These are phyloP conservation scores for Teratosphaeria destructans DNA, from an alignment of 2,329 filamentous ascomycete genomes.

Conservation along the genomic window DNA sequence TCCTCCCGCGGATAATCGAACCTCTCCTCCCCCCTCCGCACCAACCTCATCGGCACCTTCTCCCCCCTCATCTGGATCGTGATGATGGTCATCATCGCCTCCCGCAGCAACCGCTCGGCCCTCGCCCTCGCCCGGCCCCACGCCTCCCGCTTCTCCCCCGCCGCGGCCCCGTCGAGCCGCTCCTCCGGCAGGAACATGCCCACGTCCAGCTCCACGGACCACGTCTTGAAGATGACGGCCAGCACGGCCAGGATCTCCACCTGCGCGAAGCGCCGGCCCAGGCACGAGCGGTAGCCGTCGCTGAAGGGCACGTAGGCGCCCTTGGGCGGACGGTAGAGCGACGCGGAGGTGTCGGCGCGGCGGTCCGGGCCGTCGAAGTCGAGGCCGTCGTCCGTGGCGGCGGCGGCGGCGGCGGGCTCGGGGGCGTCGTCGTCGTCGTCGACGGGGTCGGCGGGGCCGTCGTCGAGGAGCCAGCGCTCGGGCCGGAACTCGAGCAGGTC, in stretches of 20 bases:
- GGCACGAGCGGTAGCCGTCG: constrained; percentile 45
- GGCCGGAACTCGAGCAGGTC: constrained; percentile 62
- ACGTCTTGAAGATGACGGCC: constrained; percentile 43
- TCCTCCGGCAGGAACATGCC: constrained; percentile 34
- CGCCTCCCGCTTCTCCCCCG: constrained; percentile 42
- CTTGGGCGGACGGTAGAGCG: constrained; percentile 47
- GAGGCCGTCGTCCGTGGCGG: constrained; percentile 23
- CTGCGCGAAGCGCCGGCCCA: constrained; percentile 47
- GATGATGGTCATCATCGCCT: constrained; percentile 51
- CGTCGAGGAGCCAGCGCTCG: constrained; percentile 56
- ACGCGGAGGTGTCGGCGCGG: constrained; percentile 47
- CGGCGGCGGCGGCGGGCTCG: too few relatives aligned
- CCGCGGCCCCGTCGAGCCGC: constrained; percentile 28
- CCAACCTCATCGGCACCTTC: constrained; percentile 56
- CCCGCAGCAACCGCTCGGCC: constrained; percentile 42
- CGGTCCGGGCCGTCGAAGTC: constrained; percentile 47
- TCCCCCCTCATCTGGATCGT: constrained; percentile 60
- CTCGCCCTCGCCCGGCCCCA: constrained; percentile 53
- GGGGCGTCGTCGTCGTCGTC: constrained; percentile 22
- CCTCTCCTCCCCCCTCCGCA: constrained; percentile 58
- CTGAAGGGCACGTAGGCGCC: constrained; percentile 48
- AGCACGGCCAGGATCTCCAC: constrained; percentile 46
- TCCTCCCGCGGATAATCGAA: constrained; percentile 34
- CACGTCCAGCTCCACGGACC: constrained; percentile 62
- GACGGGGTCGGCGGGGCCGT: constrained; percentile 13